Percentiles rank a stretch among this genome's conserved stretches.
Evolutionary conservation across 441 rosid genomes (phyloP).

Genomic region (Populus hybrid): DNA sequence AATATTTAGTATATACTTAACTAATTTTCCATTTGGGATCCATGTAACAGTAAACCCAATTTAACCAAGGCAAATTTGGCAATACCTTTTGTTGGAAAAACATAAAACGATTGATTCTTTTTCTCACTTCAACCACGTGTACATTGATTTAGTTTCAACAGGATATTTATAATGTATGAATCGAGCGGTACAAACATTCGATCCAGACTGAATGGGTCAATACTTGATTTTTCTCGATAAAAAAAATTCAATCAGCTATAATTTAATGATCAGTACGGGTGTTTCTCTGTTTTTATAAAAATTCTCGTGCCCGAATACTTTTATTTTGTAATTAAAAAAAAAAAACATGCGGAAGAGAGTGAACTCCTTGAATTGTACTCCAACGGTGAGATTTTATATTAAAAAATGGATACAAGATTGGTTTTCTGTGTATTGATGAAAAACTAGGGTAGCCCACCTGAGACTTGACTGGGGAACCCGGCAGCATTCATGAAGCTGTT

Average conservation of each 20-base stretch:
- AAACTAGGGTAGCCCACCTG: slow-evolving; percentile 15
- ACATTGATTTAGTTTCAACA: not conserved
- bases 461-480: slow-evolving; percentile 15
- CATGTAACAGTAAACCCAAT: not conserved
- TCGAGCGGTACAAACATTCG: not conserved
- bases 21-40: not conserved
- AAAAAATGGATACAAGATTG: too few species aligned
- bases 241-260: not conserved
- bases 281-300: too few species aligned
- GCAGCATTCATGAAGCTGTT: not conserved
- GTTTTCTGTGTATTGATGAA: too few species aligned
- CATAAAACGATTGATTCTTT: not conserved
- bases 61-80: not conserved
- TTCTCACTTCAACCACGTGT: not conserved
- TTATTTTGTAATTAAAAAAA: too few species aligned
- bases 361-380: too few species aligned
- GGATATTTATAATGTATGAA: not conserved
- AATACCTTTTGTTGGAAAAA: not conserved
- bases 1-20: not conserved
- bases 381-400: not conserved
- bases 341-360: too few species aligned
- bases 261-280: too few species aligned
- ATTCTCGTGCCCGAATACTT: too few species aligned
- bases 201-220: not conserved
- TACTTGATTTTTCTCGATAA: too few species aligned